Conservation (phyloP, 2,329 filamentous ascomycete genomes). For the Tolypocladium amazonense region DNA sequence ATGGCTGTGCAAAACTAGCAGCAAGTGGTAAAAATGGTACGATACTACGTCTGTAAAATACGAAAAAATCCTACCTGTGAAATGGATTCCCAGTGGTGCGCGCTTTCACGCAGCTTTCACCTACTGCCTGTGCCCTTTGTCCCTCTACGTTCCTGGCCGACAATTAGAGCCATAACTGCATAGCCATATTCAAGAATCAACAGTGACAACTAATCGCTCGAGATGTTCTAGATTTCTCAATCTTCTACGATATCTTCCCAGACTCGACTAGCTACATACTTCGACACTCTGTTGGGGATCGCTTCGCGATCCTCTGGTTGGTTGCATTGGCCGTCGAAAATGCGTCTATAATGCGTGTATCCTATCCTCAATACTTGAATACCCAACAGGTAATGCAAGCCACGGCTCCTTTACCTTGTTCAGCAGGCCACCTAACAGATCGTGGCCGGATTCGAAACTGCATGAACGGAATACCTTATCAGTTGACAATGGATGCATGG, state of each 20-base stretch:
- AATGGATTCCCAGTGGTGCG: not conserved
- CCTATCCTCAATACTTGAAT: too few relatives aligned
- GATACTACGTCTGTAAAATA: not conserved
- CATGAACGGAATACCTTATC: not conserved
- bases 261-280: too few relatives aligned
- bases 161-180: too few relatives aligned
- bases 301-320: too few relatives aligned
- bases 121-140: too few relatives aligned
- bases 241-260: too few relatives aligned
- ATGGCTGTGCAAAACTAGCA: not conserved
- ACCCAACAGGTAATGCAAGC: not conserved
- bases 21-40: not conserved
- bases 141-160: too few relatives aligned
- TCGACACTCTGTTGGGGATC: too few relatives aligned
- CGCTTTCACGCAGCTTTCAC: not conserved
- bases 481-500: too few relatives aligned
- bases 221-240: too few relatives aligned
- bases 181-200: not conserved
- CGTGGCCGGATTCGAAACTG: not conserved
- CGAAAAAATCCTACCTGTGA: not conserved
- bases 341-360: too few relatives aligned
- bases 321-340: too few relatives aligned
- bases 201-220: not conserved
- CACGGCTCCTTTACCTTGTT: not conserved
- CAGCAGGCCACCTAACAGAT: not conserved